phyloP scores from a whole-genome alignment of 2,329 filamentous ascomycete genomes.

The Trichophyton benhamiae region DNA sequence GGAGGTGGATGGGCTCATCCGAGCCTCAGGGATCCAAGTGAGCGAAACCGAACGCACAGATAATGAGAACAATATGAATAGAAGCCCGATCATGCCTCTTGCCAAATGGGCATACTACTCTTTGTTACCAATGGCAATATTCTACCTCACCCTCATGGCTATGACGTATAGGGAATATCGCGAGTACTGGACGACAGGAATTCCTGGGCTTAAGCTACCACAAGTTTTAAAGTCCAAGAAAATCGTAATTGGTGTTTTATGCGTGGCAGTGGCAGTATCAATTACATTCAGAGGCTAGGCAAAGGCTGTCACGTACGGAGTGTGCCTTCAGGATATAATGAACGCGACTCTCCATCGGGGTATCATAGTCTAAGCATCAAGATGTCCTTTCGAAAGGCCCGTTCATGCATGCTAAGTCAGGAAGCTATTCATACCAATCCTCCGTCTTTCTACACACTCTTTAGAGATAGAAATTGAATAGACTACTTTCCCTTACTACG shows the following conservation, averaged over 20 bases:
- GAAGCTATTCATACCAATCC: neutral
- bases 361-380: neutral
- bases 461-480: neutral
- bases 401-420: neutral
- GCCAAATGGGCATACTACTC: neutral
- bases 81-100: neutral
- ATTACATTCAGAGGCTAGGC: neutral
- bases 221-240: neutral
- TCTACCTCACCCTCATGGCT: neutral
- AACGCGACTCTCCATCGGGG: neutral
- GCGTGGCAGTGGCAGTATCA: neutral
- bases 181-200: neutral
- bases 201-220: neutral
- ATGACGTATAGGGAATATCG: neutral
- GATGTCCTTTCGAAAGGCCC: neutral
- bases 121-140: neutral
- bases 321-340: neutral
- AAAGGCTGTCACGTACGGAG: neutral
- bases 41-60: neutral
- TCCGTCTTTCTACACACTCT: neutral
- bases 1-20: neutral
- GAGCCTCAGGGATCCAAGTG: neutral
- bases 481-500: neutral
- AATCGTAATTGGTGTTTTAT: neutral
- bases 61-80: neutral